Evolutionary conservation across 306 rosid genomes (phyloP), one percentile per base, ranked within the genome.

Genomic region (Arachis hypogaea): DNA sequence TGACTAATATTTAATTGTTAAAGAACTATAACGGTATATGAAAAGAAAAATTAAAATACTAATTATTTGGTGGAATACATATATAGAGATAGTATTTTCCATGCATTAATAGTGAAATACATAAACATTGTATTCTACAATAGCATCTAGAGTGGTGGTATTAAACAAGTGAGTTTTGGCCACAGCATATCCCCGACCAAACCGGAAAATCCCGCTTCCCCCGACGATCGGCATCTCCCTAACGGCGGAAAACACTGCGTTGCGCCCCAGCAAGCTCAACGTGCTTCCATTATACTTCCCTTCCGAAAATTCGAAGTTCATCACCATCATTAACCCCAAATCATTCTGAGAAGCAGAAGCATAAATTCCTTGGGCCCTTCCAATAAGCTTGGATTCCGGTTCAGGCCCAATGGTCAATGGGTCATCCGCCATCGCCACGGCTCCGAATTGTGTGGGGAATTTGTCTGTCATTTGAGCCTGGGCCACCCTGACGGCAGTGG

Each of bases 331-430:
- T 4, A 77, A 29, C 7, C 81, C 71, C 1, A 0, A 0, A 2
- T 84, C 89, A 0, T 75, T 12, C 9, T 84, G 90, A 4, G 82
- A 68, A 0, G 93, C 88, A 7, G 76, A 61, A 0, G 72, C 86
- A 12, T 78, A 84, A 2, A 88, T 45, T 6, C 93, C 90, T 7
- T 88, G 93, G 33, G 89, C 87, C 41, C 54, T 80, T 18, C 93
- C 93, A 5, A 88, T 79, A 0, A 71, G 16, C 41, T 73, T 78
- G 1, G 93, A 86, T 12, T 38, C 69, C 0, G 9, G 79, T 0
- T 82, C 79, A 0, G 89, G 87, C 51, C 79, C 80, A 0, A n/a
- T 18, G 0, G 90, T 86, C 50, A 88, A 7, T 2, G 88, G 82
- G 65, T 88, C 93, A 2, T 86, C 90, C 0, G 63, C 16, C 78